phyloP scores from a whole-genome alignment of 495 filamentous ascomycete genomes.

The Cudoniella acicularis region DNA sequence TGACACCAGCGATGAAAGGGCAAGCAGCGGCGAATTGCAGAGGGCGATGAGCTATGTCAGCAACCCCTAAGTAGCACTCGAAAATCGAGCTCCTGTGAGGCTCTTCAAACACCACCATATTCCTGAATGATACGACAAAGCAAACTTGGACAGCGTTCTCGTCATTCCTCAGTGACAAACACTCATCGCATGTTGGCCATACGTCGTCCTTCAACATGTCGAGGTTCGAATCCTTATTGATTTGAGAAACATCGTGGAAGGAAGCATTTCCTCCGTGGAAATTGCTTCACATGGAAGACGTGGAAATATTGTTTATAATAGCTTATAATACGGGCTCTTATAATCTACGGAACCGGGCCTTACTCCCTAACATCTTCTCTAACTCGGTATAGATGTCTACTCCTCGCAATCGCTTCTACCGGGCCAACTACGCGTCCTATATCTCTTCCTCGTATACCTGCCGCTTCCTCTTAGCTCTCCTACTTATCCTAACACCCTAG shows the following conservation, averaged over 20 bases:
- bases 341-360: slow-evolving; percentile 2
- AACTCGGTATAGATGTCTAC: background rate
- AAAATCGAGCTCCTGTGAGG: too few species aligned
- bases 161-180: too few species aligned
- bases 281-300: too few species aligned
- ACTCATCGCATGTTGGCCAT: too few species aligned
- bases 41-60: slow-evolving; percentile 23
- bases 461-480: slow-evolving; percentile 3
- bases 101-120: too few species aligned
- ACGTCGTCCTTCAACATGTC: too few species aligned
- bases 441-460: slow-evolving; percentile 1
- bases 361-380: slow-evolving; percentile 1
- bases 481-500: background rate
- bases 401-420: slow-evolving; percentile 1
- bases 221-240: too few species aligned
- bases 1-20: background rate
- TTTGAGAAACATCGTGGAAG: too few species aligned
- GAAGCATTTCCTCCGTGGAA: too few species aligned
- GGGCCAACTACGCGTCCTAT: background rate
- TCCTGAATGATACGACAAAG: slow-evolving; percentile 39
- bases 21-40: slow-evolving; percentile 14
- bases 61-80: slow-evolving; percentile 12
- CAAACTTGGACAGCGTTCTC: too few species aligned
- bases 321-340: slow-evolving; percentile 2
- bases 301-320: slow-evolving; percentile 3